phyloP scores from a whole-genome alignment of 2,329 filamentous ascomycete genomes.

The Orbilia brochopaga region DNA sequence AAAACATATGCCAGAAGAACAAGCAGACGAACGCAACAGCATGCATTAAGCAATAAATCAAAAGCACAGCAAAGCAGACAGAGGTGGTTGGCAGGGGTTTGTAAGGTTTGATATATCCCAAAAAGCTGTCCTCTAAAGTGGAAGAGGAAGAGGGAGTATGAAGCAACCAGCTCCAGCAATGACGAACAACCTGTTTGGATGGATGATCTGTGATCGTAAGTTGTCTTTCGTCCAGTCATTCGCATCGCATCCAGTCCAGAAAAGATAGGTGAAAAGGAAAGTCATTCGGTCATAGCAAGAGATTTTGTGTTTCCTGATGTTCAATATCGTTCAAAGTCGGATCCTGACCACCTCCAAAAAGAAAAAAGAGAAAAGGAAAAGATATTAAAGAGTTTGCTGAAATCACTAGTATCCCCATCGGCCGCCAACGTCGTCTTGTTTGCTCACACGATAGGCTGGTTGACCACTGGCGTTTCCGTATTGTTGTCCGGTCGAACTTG shows the following conservation, averaged over 20 bases:
- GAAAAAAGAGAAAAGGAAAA: conserved; percentile 24
- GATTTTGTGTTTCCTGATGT: conserved; percentile 41
- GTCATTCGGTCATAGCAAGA: conserved; percentile 46
- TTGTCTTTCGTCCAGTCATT: conserved; percentile 39
- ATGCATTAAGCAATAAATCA: conserved; percentile 42
- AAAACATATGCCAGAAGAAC: conserved; percentile 33
- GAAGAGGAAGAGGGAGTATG: conserved; percentile 43
- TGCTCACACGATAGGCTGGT: conserved; percentile 54
- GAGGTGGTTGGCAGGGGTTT: conserved; percentile 31
- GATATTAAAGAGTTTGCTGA: conserved; percentile 37
- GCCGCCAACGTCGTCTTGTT: conserved; percentile 52
- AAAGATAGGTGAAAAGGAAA: conserved; percentile 31
- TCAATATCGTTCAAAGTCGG: conserved; percentile 38
- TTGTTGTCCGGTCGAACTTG: conserved; percentile 45
- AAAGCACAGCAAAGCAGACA: conserved; percentile 36
- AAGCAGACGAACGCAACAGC: conserved; percentile 37
- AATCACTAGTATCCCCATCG: conserved; percentile 54
- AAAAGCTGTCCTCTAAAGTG: conserved; percentile 15
- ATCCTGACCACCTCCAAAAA: conserved; percentile 47
- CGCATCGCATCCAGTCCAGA: conserved; percentile 50
- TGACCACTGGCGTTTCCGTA: conserved; percentile 49
- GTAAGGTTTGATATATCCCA: conserved; percentile 23
- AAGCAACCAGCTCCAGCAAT: conserved; percentile 40
- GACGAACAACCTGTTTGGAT: conserved; percentile 48
- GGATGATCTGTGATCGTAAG: conserved; percentile 30